Base-by-base conservation (phyloP, 345 rosid species). In the Trapa incisa region DNA sequence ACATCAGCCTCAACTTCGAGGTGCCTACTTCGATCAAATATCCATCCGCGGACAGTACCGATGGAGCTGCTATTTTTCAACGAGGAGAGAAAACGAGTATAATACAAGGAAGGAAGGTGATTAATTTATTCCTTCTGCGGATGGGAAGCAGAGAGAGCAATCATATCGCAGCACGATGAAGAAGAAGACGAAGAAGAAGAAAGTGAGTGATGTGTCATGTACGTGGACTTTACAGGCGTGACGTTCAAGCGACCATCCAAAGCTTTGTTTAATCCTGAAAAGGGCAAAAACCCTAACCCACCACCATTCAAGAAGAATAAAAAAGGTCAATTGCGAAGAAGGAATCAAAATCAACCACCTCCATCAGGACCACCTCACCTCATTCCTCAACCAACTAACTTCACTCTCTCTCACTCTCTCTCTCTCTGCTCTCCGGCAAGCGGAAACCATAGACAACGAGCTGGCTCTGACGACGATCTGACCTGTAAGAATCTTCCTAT, bases 161-260 rank as follows among this genome's bases (percentile, higher is more conserved):
- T 37, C 29, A 36, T 67, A 42, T 3, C 39, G 42, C 29, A 38
- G 60, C 47, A 50, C 56, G 56, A 50, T 50, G 56, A 50, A 50
- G 56, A 15, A 17, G 56, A 50, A 17, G 56, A 22, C 29, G 29
- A 50, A 48, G 29, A 22, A 22, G 29, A 22, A 22, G 29, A 22
- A 22, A 22, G 29, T 22, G 29, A 22, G 29, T 22, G 29, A 22
- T 65, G 70, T 74, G 66, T 74, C 38, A 69, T 67, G 73, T 72
- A 71, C 72, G 67, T 75, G 75, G 76, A 70, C 90, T 83, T 83
- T 85, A 73, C 74, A 76, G 73, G 91, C 85, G 89, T 84, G 84
- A 79, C 43, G 53, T 70, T 85, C 72, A 86, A 82, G 85, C 75
- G 56, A 69, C 37, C 41, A 17, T 56, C 65, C 45, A 22, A 70